Evolutionary conservation across 83 land plant species (phyloP).

Genomic region (Picea mariana): DNA sequence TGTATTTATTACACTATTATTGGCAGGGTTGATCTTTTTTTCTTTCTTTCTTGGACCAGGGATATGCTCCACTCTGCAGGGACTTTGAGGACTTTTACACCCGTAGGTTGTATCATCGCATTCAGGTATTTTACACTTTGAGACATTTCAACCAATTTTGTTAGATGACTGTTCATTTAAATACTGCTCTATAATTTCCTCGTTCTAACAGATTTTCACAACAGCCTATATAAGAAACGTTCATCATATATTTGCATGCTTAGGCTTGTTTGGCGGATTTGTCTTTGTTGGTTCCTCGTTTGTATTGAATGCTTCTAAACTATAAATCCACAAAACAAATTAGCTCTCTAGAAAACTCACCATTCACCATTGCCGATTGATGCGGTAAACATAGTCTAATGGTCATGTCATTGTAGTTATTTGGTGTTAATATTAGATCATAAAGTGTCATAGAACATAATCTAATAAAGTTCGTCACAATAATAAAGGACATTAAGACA

Average conservation of each 20-base stretch:
- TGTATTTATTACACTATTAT: neutral
- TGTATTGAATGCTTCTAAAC: neutral
- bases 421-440: too few species aligned
- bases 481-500: too few species aligned
- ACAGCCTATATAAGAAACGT: neutral
- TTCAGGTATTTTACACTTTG: constrained; percentile 56
- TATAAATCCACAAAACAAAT: neutral
- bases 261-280: neutral
- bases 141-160: neutral
- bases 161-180: neutral
- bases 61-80: constrained; percentile 90
- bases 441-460: too few species aligned
- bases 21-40: neutral
- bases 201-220: neutral
- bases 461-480: too few species aligned
- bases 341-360: neutral
- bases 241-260: neutral
- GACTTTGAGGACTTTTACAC: constrained; percentile 94
- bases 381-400: too few species aligned
- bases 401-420: too few species aligned
- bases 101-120: constrained; percentile 79
- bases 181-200: neutral
- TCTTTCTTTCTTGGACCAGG: constrained; percentile 32
- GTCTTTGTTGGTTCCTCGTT: neutral
- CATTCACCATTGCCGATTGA: too few species aligned